A percentile compares a stretch with the other conserved stretches of the same genome.
Evolutionary conservation across 805 yeast genomes (phyloP).

Genomic region (Teunomyces panamensis): DNA sequence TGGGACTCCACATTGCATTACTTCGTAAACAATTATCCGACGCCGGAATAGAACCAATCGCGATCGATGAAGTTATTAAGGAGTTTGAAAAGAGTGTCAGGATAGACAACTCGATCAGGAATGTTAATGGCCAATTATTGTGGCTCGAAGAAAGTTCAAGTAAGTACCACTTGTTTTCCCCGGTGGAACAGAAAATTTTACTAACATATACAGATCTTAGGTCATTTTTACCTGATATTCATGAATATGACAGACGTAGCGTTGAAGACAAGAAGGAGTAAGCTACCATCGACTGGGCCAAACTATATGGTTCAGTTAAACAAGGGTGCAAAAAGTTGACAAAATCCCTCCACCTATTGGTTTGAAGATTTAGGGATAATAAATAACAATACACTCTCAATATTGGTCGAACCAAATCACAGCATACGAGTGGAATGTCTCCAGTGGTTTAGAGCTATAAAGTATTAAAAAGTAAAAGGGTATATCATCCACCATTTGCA

Average conservation of each 20-base stretch:
- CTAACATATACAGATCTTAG: conserved; percentile 36
- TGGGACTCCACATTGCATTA: conserved; percentile 67
- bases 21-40: conserved; percentile 59
- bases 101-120: conserved; percentile 53
- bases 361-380: too few relatives aligned
- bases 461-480: not conserved
- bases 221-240: conserved; percentile 53
- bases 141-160: conserved; percentile 58
- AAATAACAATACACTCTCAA: too few relatives aligned
- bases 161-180: conserved; percentile 12
- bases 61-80: conserved; percentile 48
- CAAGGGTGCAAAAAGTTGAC: not conserved
- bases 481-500: not conserved
- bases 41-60: conserved; percentile 55
- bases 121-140: conserved; percentile 51
- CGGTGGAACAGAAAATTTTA: not conserved
- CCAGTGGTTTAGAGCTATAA: not conserved
- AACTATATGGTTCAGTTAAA: not conserved
- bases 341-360: too few relatives aligned
- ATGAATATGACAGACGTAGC: conserved; percentile 51
- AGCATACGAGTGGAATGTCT: too few relatives aligned
- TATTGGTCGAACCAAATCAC: too few relatives aligned
- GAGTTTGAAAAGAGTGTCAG: conserved; percentile 60
- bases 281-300: not conserved
- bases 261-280: not conserved